phyloP scores from a whole-genome alignment of 495 filamentous ascomycete species.

The Podospora anserina region DNA sequence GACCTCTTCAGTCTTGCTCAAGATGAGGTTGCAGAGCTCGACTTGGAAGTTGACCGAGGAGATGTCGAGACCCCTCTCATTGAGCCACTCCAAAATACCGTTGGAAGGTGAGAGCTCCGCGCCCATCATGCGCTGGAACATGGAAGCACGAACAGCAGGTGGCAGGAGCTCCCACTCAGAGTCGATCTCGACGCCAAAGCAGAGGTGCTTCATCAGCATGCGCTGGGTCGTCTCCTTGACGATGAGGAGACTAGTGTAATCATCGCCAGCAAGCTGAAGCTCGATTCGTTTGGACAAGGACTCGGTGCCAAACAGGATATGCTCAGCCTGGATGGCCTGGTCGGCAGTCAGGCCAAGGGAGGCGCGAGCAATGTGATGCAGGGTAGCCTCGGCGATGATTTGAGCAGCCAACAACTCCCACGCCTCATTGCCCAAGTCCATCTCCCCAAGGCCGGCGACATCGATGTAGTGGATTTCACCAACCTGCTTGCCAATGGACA shows the following conservation, averaged over 20 bases:
- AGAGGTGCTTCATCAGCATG: slow-evolving; percentile 21
- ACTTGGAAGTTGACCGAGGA: slow-evolving; percentile 24
- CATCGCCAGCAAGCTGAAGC: slow-evolving; percentile 19
- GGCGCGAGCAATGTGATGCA: slow-evolving; percentile 22
- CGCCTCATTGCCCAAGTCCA: background rate
- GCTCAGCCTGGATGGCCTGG: slow-evolving; percentile 19
- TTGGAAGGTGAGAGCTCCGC: background rate
- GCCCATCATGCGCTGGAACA: slow-evolving; percentile 18
- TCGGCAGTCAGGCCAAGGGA: slow-evolving; percentile 8
- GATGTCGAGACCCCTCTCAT: background rate
- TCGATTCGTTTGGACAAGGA: slow-evolving; percentile 13
- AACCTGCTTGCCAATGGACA: slow-evolving; percentile 15
- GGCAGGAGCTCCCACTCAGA: slow-evolving; percentile 19
- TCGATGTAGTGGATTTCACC: slow-evolving; percentile 12
- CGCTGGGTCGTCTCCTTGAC: slow-evolving; percentile 11
- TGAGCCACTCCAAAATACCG: slow-evolving; percentile 13
- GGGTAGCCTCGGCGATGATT: slow-evolving; percentile 16
- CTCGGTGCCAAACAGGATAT: slow-evolving; percentile 10
- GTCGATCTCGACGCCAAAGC: slow-evolving; percentile 23
- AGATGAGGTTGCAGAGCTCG: slow-evolving; percentile 10
- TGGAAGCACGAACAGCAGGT: slow-evolving; percentile 12
- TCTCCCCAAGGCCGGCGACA: slow-evolving; percentile 10
- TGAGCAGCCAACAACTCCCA: slow-evolving; percentile 11
- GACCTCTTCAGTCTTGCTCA: slow-evolving; percentile 9
- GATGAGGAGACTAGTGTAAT: slow-evolving; percentile 1